phyloP scores from a whole-genome alignment of 352 stramenopile species.

The Globisporangium abappressorium region DNA sequence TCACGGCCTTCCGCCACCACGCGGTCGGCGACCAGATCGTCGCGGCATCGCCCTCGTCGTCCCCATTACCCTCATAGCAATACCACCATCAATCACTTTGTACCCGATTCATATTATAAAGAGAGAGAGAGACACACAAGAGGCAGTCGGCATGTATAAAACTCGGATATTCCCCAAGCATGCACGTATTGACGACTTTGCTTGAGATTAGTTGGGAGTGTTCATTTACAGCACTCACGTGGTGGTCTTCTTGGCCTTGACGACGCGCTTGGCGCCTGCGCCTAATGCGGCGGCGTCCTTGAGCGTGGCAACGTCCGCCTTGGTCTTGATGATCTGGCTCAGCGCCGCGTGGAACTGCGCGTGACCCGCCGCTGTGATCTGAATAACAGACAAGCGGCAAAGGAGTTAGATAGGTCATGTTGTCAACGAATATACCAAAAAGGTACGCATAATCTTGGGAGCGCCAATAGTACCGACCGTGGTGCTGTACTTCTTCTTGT shows the following conservation, averaged over 20 bases:
- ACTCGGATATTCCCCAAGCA: not conserved
- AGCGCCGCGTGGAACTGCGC: slow-evolving; percentile 66
- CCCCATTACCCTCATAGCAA: slow-evolving; percentile 19
- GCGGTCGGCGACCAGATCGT: slow-evolving; percentile 51
- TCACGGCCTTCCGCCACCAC: slow-evolving; percentile 34
- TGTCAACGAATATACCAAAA: not conserved
- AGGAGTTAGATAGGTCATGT: not conserved
- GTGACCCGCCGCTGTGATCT: slow-evolving; percentile 62
- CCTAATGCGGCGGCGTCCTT: slow-evolving; percentile 6
- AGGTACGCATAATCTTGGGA: not conserved
- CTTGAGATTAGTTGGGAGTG: not conserved
- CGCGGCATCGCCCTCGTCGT: slow-evolving; percentile 39
- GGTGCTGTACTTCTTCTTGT: slow-evolving; percentile 85
- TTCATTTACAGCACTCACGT: slow-evolving; percentile 31
- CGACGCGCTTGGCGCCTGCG: slow-evolving; percentile 30
- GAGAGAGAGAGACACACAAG: not conserved
- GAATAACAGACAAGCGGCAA: not conserved
- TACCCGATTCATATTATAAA: not conserved
- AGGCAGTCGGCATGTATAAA: not conserved
- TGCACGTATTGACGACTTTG: not conserved
- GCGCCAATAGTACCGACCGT: slow-evolving; percentile 31
- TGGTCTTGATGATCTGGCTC: slow-evolving; percentile 70
- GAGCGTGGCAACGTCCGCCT: slow-evolving; percentile 42
- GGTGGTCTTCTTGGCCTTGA: slow-evolving; percentile 61
- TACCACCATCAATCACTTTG: not conserved